phyloP scores from a whole-genome alignment of 2,329 filamentous ascomycete species.

The Clarireedia hainanense region DNA sequence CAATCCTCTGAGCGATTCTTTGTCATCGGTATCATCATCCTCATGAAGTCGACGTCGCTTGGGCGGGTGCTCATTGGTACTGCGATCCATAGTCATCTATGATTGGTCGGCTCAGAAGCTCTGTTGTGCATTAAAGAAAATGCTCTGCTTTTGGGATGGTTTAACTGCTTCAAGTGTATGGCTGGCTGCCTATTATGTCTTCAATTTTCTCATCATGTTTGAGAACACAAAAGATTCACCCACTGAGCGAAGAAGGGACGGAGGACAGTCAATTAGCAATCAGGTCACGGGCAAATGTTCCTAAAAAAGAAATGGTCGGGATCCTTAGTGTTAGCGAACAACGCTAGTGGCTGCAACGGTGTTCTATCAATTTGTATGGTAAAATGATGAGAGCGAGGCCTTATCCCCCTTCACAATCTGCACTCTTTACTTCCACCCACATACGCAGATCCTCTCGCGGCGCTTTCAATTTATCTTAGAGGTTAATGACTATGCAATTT shows the following conservation, averaged over 20 bases:
- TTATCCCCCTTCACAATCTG: constrained; percentile 2
- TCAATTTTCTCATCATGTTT: not conserved
- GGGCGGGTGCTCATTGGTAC: constrained; percentile 15
- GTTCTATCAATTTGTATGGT: constrained; percentile 6
- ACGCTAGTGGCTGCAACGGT: constrained; percentile 6
- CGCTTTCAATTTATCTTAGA: not conserved
- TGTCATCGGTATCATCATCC: not conserved
- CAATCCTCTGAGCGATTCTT: constrained; percentile 3
- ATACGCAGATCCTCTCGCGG: not conserved
- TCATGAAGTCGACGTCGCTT: constrained; percentile 22
- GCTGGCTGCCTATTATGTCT: not conserved
- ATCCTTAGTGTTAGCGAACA: not conserved
- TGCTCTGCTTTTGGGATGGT: not conserved
- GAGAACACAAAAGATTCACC: not conserved
- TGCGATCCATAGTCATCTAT: constrained; percentile 16
- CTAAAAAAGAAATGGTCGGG: constrained; percentile 1
- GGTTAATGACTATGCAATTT: not conserved
- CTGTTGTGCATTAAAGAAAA: not conserved
- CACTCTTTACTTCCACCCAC: constrained; percentile 2
- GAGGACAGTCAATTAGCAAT: too few relatives aligned
- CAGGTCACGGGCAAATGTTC: not conserved
- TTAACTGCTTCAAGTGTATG: too few relatives aligned
- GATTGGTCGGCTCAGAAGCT: not conserved
- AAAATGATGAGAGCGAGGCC: not conserved
- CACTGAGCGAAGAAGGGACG: too few relatives aligned